Base-by-base conservation (phyloP, 768 basidiomycete species). In the Boletus bicolor region DNA sequence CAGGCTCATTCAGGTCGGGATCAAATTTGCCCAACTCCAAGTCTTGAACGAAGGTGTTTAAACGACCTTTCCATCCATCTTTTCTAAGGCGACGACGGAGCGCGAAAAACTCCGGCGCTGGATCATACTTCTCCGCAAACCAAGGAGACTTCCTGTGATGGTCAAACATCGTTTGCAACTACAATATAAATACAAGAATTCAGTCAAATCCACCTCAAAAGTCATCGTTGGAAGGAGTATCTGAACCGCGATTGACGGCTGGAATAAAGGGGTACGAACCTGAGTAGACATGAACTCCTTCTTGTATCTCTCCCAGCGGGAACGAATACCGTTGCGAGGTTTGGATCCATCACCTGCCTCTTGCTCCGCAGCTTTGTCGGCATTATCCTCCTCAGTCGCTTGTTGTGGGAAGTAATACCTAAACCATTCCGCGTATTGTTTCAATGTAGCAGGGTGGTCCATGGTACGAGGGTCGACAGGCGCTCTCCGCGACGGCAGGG, bases 101-200 rank as follows among this genome's bases (percentile, higher is more conserved):
- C 52, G 79, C 78, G 53, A 82, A 79, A 67, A 81, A 83, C 64
- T 91, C 87, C 49, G 82, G 77, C 41, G 84, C 73, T 54, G 88
- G 88, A 58, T 93, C 91, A 76, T 98, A 98, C 72, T 92, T 91
- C 79, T 98, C 95, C 53, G 85, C 83, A 77, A 97, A 98, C 95
- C 95, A 98, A 14, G 93, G 88, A n/a, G 91, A 92, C 68, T 89
- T 87, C 74, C 86, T 84, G 77, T 98, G 95, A 73, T 93, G 89
- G 35, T 97, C 89, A 80, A 93, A 97, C 82, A 98, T 89, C 54
- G 89, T 89, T 78, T 92, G 91, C 67, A 96, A 84, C 94, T 98
- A 81, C 70, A 79, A 75, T 73, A 76, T 72, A 72, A 70, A 67
- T 66, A 67, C 59, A 59, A 53, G 35, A 52, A 50, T 60, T 72